phyloP scores from a whole-genome alignment of 2,329 filamentous ascomycete species.

The Aplosporella prunicola region DNA sequence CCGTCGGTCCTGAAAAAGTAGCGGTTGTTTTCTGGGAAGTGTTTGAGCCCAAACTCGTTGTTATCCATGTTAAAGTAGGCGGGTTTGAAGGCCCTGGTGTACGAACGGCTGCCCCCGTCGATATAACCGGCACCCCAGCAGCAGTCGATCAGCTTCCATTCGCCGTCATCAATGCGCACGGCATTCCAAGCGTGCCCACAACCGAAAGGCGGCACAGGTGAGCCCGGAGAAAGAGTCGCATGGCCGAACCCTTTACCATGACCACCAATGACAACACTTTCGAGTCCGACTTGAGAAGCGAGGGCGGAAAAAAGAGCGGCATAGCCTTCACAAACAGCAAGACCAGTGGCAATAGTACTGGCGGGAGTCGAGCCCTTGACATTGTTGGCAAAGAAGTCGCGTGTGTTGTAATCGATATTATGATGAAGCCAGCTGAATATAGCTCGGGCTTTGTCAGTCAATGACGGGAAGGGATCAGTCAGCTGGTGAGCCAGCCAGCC shows the following conservation, averaged over 20 bases:
- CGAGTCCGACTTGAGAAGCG: constrained; percentile 68
- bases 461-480: constrained; percentile 67
- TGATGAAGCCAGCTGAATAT: constrained; percentile 96
- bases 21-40: constrained; percentile 61
- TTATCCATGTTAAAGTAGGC: constrained; percentile 55
- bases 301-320: constrained; percentile 73
- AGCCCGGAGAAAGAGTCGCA: constrained; percentile 50
- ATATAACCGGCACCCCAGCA: constrained; percentile 88
- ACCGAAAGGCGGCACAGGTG: constrained; percentile 54
- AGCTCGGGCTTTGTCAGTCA: constrained; percentile 82
- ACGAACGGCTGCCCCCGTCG: constrained; percentile 44
- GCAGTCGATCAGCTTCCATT: constrained; percentile 84
- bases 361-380: constrained; percentile 59
- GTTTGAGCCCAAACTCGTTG: constrained; percentile 68
- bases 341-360: constrained; percentile 63
- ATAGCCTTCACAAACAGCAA: constrained; percentile 88
- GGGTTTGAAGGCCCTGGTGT: constrained; percentile 59
- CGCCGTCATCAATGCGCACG: constrained; percentile 72
- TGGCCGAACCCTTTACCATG: constrained; percentile 84
- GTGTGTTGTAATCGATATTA: constrained; percentile 78
- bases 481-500: constrained; percentile 69
- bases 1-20: constrained; percentile 72
- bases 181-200: constrained; percentile 85
- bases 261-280: constrained; percentile 64
- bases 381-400: constrained; percentile 64